phyloP scores from a whole-genome alignment of 1,284 basidiomycete species.

The Rhodotorula sp. region DNA sequence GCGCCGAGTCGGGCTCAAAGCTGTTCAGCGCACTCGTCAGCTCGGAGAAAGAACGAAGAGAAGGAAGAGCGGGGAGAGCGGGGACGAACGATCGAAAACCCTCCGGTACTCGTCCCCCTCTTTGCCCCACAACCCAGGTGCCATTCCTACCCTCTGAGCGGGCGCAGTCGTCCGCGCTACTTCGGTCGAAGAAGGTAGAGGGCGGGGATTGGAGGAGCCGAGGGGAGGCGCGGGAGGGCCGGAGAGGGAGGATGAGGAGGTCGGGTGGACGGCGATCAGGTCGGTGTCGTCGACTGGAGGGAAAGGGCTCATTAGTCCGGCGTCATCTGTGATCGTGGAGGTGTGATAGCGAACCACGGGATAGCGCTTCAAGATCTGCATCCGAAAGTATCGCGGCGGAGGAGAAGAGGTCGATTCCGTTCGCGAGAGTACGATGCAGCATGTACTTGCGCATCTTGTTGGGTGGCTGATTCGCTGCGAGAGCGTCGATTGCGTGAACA shows the following conservation, averaged over 20 bases:
- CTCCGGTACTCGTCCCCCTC: background rate
- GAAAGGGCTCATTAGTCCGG: no score
- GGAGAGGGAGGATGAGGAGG: background rate
- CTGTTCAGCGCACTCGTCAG: background rate
- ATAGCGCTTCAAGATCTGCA: constrained; percentile 24
- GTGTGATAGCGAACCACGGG: constrained; percentile 1
- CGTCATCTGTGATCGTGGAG: no score
- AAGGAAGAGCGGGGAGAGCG: no score
- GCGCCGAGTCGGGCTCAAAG: background rate
- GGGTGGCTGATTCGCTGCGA: background rate
- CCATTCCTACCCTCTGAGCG: background rate
- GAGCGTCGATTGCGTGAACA: background rate
- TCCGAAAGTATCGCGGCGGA: constrained; percentile 29
- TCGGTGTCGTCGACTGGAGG: constrained; percentile 40
- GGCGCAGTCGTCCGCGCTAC: background rate
- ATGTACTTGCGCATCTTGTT: constrained; percentile 34
- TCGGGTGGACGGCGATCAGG: constrained; percentile 28
- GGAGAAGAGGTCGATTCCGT: constrained; percentile 41
- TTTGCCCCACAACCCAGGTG: background rate
- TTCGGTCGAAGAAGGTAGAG: no score
- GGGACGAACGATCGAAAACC: background rate
- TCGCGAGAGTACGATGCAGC: constrained; percentile 36
- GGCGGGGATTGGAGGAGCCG: background rate
- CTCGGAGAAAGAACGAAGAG: no score
- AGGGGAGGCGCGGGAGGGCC: background rate